These are phyloP conservation scores for Suhomyces taliae DNA, from an alignment of 1,139 yeast genomes.

Conservation along the genomic window DNA sequence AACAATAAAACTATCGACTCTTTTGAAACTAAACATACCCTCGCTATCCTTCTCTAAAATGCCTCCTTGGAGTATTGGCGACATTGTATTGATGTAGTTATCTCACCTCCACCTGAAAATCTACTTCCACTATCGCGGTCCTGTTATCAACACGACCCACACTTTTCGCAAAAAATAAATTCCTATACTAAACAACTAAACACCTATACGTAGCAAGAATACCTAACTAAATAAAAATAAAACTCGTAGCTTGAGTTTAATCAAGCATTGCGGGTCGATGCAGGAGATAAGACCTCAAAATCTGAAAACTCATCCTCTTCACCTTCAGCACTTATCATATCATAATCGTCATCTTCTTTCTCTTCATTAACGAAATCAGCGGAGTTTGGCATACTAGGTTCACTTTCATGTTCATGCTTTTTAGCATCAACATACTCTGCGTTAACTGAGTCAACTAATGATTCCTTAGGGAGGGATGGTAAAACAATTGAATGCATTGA, in stretches of 20 bases:
- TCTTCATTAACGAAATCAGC: background rate
- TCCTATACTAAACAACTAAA: background rate
- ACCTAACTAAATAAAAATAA: background rate
- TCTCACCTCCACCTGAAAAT: background rate
- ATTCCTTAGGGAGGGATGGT: constrained; percentile 37
- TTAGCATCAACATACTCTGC: constrained; percentile 28
- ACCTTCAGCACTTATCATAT: constrained; percentile 33
- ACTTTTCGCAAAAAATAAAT: background rate
- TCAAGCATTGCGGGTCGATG: constrained; percentile 4
- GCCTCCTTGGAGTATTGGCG: background rate
- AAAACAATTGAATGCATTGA: constrained; percentile 36
- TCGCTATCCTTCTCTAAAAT: background rate
- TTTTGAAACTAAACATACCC: background rate
- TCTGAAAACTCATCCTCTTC: constrained; percentile 35
- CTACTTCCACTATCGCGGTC: background rate
- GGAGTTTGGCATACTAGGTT: background rate
- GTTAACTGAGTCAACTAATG: constrained; percentile 11
- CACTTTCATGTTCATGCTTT: constrained; percentile 1
- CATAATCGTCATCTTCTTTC: constrained; percentile 30
- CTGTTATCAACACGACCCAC: background rate
- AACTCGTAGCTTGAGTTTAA: no score
- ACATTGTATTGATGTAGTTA: background rate
- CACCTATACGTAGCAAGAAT: background rate
- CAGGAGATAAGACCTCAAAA: constrained; percentile 40
- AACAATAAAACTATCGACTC: background rate